phyloP scores from a whole-genome alignment of 495 filamentous ascomycete genomes.

The Lasiosphaeria miniovina region DNA sequence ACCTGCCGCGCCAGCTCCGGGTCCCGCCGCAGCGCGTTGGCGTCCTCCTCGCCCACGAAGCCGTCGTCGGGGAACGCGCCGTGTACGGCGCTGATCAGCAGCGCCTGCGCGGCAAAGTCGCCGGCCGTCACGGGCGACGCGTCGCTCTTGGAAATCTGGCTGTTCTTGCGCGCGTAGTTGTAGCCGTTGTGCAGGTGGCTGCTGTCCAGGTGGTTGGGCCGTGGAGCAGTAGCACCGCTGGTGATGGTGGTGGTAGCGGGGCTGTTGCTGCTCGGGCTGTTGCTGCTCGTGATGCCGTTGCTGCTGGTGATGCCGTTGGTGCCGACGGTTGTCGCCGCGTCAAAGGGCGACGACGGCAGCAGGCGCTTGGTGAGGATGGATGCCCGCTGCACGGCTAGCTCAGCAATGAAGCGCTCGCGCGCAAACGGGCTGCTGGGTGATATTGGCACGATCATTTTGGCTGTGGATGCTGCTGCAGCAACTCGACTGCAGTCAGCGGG shows the following conservation, averaged over 20 bases:
- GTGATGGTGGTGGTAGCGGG: background rate
- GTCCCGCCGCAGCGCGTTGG: constrained; percentile 43
- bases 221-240: no score
- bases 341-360: constrained; percentile 25
- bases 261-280: background rate
- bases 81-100: constrained; percentile 54
- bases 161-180: constrained; percentile 8
- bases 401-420: constrained; percentile 49
- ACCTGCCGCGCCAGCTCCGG: constrained; percentile 43
- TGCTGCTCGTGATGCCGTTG: background rate
- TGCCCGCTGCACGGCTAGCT: constrained; percentile 53
- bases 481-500: no score
- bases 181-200: constrained; percentile 11
- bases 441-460: constrained; percentile 11
- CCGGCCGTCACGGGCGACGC: constrained; percentile 54
- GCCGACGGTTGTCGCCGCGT: background rate
- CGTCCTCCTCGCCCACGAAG: constrained; percentile 55
- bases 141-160: constrained; percentile 48
- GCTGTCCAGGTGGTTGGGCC: background rate
- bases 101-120: constrained; percentile 56
- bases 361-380: constrained; percentile 52
- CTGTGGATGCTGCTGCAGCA: background rate
- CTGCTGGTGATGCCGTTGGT: background rate
- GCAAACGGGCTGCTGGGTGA: constrained; percentile 25
- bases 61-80: constrained; percentile 47